Evolutionary conservation across 1,284 basidiomycete species (phyloP), one percentile per base, ranked within the genome.

Genomic region (Leccinum pachyderme): DNA sequence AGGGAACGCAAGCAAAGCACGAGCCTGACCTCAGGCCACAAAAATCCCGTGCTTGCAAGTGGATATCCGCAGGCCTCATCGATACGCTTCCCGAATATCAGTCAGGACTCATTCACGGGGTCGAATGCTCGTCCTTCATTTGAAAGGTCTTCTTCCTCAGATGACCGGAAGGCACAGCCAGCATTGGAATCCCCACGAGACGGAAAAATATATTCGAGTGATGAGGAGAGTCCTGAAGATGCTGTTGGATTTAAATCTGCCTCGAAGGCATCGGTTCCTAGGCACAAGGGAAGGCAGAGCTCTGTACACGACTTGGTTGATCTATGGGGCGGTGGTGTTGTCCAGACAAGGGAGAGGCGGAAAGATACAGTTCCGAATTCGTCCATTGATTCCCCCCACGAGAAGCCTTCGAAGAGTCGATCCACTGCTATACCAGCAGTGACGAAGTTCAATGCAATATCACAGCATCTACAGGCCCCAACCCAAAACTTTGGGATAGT

Each of bases 261-360:
- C 47, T 63, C 70, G 41, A 66, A 62, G 46, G 18, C 52, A 25
- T 53, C 66, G 0, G 60, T 64, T 44, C 63, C 59, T 44, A 67
- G 64, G 35, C 65, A 66, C 32, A 76, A 71, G 58, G 75, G 79
- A 31, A 73, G 87, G 58, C 87, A 91, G 72, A 84, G 82, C 61
- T 91, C 89, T 7, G 88, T 91, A 25, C 87, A 91, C 64, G 86
- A 91, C 63, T 68, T 91, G 52, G 86, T 91, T 33, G 86, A 87
- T 67, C 69, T 91, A 28, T 90, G 84, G 77, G 86, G 86, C 47
- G 87, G 86, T 13, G 76, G 77, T 11, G 57, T 75, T 49, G 63
- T 72, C 56, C 57, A 55, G 56, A 61, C 69, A 15, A 77, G 72
- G 61, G 76, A 80, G 53, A 74, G 72, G 55, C 72, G 69, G 37